A percentile compares a stretch with the other conserved stretches of the same genome.
phyloP scores from a whole-genome alignment of 1,284 basidiomycete species.

The Xerocomus nothofagi region DNA sequence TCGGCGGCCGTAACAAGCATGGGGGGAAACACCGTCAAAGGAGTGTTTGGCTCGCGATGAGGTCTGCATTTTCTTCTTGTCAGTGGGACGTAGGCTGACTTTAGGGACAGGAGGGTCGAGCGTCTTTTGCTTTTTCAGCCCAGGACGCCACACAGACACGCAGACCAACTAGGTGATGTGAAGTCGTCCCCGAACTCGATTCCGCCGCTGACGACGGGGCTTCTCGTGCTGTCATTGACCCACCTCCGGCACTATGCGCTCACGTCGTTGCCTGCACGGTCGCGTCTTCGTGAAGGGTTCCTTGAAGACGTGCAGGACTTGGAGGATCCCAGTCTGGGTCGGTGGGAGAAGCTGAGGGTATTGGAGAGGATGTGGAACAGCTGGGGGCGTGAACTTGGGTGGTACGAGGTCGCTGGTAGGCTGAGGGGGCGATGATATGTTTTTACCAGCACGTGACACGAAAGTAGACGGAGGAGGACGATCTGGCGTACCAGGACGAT shows the following conservation, averaged over 20 bases:
- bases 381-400: slow-evolving; percentile 69
- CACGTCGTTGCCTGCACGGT: slow-evolving; percentile 50
- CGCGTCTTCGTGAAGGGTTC: slow-evolving; percentile 73
- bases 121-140: slow-evolving; percentile 62
- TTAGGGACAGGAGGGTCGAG: slow-evolving; percentile 61
- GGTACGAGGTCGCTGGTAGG: slow-evolving; percentile 40
- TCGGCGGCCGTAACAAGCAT: slow-evolving; percentile 44
- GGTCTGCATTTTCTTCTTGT: slow-evolving; percentile 38
- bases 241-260: slow-evolving; percentile 66
- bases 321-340: slow-evolving; percentile 69
- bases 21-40: slow-evolving; percentile 52
- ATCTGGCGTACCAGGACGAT: too few relatives aligned
- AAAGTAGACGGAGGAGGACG: too few relatives aligned
- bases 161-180: slow-evolving; percentile 7
- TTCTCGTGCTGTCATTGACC: slow-evolving; percentile 72
- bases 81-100: slow-evolving; percentile 8
- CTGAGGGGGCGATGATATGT: background rate
- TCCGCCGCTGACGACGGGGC: slow-evolving; percentile 64
- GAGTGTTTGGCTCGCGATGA: slow-evolving; percentile 62
- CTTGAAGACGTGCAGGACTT: slow-evolving; percentile 84
- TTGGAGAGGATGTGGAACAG: slow-evolving; percentile 90
- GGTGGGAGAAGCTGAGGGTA: slow-evolving; percentile 72
- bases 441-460: slow-evolving; percentile 14
- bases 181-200: slow-evolving; percentile 33
- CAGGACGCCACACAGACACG: slow-evolving; percentile 16